Evolutionary conservation across 2,329 filamentous ascomycete species (phyloP).

Genomic region (Diatrype stigma): DNA sequence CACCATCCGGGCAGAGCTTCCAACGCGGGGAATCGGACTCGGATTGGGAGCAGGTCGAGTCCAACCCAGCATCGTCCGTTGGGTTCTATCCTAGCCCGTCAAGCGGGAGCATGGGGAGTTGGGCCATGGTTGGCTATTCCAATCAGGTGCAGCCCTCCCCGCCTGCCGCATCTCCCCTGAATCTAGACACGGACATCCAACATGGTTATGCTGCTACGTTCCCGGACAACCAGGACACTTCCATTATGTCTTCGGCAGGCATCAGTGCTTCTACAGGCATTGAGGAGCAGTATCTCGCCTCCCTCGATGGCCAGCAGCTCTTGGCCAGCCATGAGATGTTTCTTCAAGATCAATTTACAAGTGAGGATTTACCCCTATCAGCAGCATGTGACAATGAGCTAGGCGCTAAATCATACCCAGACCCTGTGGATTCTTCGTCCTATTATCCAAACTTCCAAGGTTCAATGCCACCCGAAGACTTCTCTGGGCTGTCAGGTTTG

Average conservation of each 20-base stretch:
- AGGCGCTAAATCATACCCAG: constrained; percentile 3
- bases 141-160: constrained; percentile 28
- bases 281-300: constrained; percentile 27
- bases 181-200: constrained; percentile 35
- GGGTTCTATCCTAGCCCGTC: constrained; percentile 47
- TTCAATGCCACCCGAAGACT: constrained; percentile 5
- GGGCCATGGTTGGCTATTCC: constrained; percentile 40
- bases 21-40: constrained; percentile 26
- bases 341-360: constrained; percentile 31
- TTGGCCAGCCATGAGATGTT: constrained; percentile 36
- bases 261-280: constrained; percentile 17
- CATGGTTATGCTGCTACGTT: constrained; percentile 31
- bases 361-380: constrained; percentile 19
- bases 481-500: constrained; percentile 17
- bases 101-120: constrained; percentile 48
- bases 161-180: constrained; percentile 39
- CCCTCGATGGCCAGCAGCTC: constrained; percentile 27
- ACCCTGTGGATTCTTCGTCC: constrained; percentile 15
- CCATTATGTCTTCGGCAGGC: constrained; percentile 24
- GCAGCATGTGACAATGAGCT: constrained; percentile 2
- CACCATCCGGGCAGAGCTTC: constrained; percentile 24
- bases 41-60: constrained; percentile 28
- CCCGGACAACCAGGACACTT: constrained; percentile 27
- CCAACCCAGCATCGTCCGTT: constrained; percentile 24
- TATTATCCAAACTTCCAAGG: constrained; percentile 28